A percentile compares a stretch with the other conserved stretches of the same genome.
Conservation (phyloP, 2,329 filamentous ascomycete species). For the Colletotrichum tanaceti region DNA sequence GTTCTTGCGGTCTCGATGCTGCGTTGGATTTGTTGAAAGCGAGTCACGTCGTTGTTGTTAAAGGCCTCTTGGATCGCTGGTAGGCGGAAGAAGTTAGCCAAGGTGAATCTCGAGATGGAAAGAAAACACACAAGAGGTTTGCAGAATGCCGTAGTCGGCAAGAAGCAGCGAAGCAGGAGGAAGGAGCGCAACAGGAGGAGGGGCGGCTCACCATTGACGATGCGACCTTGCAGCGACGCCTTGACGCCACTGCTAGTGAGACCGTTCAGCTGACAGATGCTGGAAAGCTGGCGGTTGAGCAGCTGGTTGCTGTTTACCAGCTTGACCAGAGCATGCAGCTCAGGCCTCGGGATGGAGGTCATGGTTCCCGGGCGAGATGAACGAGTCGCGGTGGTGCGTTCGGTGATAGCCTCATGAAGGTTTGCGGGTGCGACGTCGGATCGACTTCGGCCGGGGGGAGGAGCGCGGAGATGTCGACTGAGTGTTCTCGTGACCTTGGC, state of each 20-base stretch:
- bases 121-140: background rate
- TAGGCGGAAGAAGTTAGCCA: conserved; percentile 23
- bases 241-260: conserved; percentile 87
- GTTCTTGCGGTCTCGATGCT: conserved; percentile 50
- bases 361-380: conserved; percentile 40
- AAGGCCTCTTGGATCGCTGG: conserved; percentile 57
- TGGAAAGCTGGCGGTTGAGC: conserved; percentile 75
- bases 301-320: conserved; percentile 58
- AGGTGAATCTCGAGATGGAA: conserved; percentile 1
- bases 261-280: conserved; percentile 79
- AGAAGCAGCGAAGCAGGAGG: conserved; percentile 32
- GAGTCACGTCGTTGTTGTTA: conserved; percentile 51
- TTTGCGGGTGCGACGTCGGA: conserved; percentile 35
- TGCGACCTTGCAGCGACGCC: conserved; percentile 80
- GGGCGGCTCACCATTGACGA: conserved; percentile 76
- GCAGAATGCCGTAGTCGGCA: conserved; percentile 3
- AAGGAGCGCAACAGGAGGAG: conserved; percentile 28
- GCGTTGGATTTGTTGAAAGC: conserved; percentile 58
- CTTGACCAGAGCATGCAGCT: conserved; percentile 59
- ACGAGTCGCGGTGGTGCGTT: conserved; percentile 26
- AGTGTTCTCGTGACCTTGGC: background rate
- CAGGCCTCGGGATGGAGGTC: conserved; percentile 51
- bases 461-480: conserved; percentile 4
- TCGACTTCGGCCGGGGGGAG: conserved; percentile 18
- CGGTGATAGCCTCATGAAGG: conserved; percentile 41